Base-by-base conservation (phyloP, 78 protist species). In the Dictyostelium firmibasis region DNA sequence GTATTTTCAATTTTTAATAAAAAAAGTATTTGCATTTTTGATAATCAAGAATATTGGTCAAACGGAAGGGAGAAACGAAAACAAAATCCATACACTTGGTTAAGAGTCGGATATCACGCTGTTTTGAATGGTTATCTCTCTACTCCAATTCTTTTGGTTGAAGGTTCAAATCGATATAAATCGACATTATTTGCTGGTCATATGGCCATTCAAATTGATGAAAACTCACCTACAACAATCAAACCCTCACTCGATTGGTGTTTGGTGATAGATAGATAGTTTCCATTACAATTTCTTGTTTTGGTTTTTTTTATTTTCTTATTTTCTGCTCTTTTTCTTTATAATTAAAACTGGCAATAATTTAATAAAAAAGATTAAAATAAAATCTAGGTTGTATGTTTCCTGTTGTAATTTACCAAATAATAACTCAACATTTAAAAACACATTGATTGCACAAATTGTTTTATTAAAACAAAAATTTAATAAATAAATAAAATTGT, bases 1-100 rank as follows among this genome's bases (percentile, higher is more conserved):
- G 92, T 74, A 6, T 94, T 94, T 92, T 16, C 76, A 7, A 92
- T 47, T 14, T 93, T 93, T 33, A 27, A 29, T 38, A 47, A 29
- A 7, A 67, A 91, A 47, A 95, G 92, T 38, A 35, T 18, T 18
- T 93, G 92, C 78, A 14, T 23, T 11, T 67, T 67, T 27, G 75
- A 67, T 67, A 67, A 67, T 27, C 38, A 67, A 27, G 36, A 27
- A 27, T 23, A 67, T 27, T 72, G 79, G 79, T 13, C 31, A 25
- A 72, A 72, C 18, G 44, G 44, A 31, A 72, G 23, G 6, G 35
- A 67, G 10, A 67, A 23, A 11, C n/a, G 75, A 67, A 27, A 16
- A 27, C 20, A 3, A 57, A 57, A 57, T 20, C 35, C 33, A 11
- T 11, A 27, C 11, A 13, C 43, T 36, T 72, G 81, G 83, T 43